phyloP scores from a whole-genome alignment of 306 rosid genomes.

The Casuarina equisetifolia region DNA sequence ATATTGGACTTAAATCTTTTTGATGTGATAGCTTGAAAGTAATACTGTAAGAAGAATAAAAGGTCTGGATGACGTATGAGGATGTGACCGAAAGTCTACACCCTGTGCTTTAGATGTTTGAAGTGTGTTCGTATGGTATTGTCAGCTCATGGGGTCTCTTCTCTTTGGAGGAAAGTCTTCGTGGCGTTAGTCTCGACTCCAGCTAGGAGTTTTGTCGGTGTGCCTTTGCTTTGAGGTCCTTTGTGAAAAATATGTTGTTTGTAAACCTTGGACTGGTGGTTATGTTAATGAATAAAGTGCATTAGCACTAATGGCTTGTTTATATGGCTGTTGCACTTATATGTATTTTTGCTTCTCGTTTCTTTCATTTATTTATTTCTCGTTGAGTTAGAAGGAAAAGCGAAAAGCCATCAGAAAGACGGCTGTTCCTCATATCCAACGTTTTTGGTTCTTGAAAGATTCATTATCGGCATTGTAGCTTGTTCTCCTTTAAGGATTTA shows the following conservation, averaged over 20 bases:
- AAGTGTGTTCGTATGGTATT: not conserved
- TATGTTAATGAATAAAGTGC: not conserved
- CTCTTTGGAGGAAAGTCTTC: not conserved
- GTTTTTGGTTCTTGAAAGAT: too few species aligned
- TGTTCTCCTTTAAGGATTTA: too few species aligned
- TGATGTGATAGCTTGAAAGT: not conserved
- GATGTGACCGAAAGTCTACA: constrained; percentile 1
- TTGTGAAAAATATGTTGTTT: not conserved
- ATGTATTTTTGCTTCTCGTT: not conserved
- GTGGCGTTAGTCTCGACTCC: not conserved
- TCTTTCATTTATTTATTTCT: not conserved
- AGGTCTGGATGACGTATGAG: not conserved
- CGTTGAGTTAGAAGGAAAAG: too few species aligned
- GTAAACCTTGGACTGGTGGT: not conserved
- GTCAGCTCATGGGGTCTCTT: not conserved
- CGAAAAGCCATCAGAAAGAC: too few species aligned
- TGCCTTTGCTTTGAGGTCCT: not conserved
- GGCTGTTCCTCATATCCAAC: too few species aligned
- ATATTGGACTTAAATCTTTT: not conserved
- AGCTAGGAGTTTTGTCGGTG: too few species aligned
- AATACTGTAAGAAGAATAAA: not conserved
- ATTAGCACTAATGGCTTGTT: not conserved
- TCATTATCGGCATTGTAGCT: too few species aligned
- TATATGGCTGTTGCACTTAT: not conserved
- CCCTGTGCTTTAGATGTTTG: too few species aligned